These are phyloP conservation scores for Coccomyxa sp. DNA, from an alignment of 139 green algal genomes.

Conservation along the genomic window DNA sequence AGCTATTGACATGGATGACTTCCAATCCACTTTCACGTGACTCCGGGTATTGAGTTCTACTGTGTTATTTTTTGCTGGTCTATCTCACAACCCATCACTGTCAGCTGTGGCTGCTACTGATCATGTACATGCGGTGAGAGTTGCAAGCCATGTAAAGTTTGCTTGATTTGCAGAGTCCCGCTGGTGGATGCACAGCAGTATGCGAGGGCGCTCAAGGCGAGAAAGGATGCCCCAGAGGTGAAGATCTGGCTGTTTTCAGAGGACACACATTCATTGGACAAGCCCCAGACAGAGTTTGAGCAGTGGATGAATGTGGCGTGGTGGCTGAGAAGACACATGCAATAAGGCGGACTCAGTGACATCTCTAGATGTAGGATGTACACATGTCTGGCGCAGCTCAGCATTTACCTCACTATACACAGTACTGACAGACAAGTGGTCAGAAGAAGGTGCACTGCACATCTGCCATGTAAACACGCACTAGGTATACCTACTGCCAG, in stretches of 20 bases:
- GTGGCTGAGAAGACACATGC: slow-evolving; percentile 53
- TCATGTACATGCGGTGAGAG: too few species aligned
- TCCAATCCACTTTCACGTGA: background rate
- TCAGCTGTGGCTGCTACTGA: too few species aligned
- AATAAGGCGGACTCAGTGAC: too few species aligned
- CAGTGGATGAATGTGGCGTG: slow-evolving; percentile 62
- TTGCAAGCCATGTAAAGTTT: too few species aligned
- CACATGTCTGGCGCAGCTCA: too few species aligned
- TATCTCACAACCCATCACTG: background rate
- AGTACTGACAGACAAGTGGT: too few species aligned
- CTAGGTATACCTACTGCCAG: too few species aligned
- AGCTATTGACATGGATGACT: too few species aligned
- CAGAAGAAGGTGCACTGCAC: too few species aligned
- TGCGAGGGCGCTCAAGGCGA: slow-evolving; percentile 44
- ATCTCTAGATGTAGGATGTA: too few species aligned
- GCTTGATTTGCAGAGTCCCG: slow-evolving; percentile 20
- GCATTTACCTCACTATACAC: too few species aligned
- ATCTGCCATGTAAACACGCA: too few species aligned
- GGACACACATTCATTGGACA: slow-evolving; percentile 83
- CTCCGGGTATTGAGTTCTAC: background rate
- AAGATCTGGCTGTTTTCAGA: slow-evolving; percentile 78
- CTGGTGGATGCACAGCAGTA: slow-evolving; percentile 70
- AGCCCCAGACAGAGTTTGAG: slow-evolving; percentile 88
- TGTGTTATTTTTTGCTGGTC: background rate
- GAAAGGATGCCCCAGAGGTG: slow-evolving; percentile 25